Evolutionary conservation across 169 alveolate genomes (phyloP), one percentile per base, ranked within the genome.

Genomic region (Plasmodium coatneyi): DNA sequence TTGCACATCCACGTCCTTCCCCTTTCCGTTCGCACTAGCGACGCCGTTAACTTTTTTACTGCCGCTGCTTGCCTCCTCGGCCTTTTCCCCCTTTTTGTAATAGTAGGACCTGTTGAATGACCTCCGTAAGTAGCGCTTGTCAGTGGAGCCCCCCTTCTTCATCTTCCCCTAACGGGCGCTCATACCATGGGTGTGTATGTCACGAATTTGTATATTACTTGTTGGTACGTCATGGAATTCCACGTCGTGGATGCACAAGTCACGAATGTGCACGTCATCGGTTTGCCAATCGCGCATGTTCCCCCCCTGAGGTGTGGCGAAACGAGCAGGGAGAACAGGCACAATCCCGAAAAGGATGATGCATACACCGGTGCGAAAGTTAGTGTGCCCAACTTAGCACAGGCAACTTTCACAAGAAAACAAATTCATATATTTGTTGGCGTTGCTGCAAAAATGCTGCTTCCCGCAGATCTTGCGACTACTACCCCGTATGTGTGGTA

Each of bases 71-170:
- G 46, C 71, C 81, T 87, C 83, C 52, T 87, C 89, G 4, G 22
- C 12, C 49, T 87, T 70, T n/a, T 80, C 93, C 22, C 66, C 70
- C 12, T 79, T 87, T 74, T 87, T 79, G 28, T 87, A 87, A 60
- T 87, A 87, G 19, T 54, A 87, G 25, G 89, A 78, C 28, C 90
- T 76, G 70, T 72, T 87, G 60, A 79, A 79, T 5, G 74, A 25
- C 32, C 89, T 30, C 52, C 89, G 60, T 79, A 79, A n/a, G 34
- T 60, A 87, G 16, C 89, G 34, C 36, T 87, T 87, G 5, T 87
- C 93, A 60, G 19, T 76, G 22, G 82, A 54, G 4, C 86, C 72
- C 60, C 82, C 89, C 81, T 80, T 87, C 66, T 60, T 84, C 93
- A 87, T 87, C 60, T 74, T 82, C 41, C 25, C 32, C 43, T 25